A percentile compares a stretch with the other conserved stretches of the same genome.
phyloP scores from a whole-genome alignment of 345 rosid species.

The Balakata baccata region DNA sequence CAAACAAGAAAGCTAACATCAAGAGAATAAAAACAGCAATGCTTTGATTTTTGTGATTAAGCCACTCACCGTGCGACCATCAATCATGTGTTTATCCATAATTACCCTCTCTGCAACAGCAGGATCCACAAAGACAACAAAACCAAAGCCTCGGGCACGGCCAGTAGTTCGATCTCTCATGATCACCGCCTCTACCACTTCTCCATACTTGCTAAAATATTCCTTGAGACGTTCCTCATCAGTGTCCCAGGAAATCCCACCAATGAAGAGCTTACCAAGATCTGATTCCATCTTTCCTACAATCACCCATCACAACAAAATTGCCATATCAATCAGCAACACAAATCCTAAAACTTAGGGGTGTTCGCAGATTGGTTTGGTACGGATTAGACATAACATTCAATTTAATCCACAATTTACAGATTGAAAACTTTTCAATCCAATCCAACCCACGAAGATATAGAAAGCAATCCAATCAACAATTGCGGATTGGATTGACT shows the following conservation, averaged over 20 bases:
- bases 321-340: constrained; percentile 31
- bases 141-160: constrained; percentile 96
- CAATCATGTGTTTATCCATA: constrained; percentile 87
- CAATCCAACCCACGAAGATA: too few species aligned
- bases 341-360: constrained; percentile 17
- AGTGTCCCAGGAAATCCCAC: constrained; percentile 99
- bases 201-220: constrained; percentile 80
- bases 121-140: constrained; percentile 86
- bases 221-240: constrained; percentile 86
- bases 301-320: constrained; percentile 31
- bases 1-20: not conserved
- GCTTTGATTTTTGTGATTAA: constrained; percentile 14
- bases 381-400: too few species aligned
- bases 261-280: constrained; percentile 98
- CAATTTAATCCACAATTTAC: too few species aligned
- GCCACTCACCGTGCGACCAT: constrained; percentile 83
- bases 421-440: too few species aligned
- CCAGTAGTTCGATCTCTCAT: constrained; percentile 96
- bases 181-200: constrained; percentile 90
- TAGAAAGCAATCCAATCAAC: too few species aligned
- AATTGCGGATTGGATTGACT: too few species aligned
- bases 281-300: constrained; percentile 87
- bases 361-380: too few species aligned
- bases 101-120: constrained; percentile 86
- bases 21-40: constrained; percentile 15